Base-by-base conservation (phyloP, 257 asterid genomes). In the Ajuga chamaepitys region DNA sequence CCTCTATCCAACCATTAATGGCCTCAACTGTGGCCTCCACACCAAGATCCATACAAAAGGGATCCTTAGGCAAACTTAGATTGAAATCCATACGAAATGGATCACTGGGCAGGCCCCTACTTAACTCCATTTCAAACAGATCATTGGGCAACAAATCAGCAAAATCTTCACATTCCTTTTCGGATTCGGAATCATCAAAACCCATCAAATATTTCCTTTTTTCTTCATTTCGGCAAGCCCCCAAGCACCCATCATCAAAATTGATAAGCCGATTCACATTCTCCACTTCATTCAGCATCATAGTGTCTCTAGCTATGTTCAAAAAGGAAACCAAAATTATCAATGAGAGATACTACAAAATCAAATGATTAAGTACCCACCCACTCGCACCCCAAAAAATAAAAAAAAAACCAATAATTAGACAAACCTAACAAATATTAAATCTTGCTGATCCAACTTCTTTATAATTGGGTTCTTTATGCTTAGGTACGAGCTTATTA, bases 121-220 rank as follows among this genome's bases (percentile, higher is more conserved):
- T 52, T 45, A 78, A 45, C 68, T 57, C 77, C 79, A 76, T 73
- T 1, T 34, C 83, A 73, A 86, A 89, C 9, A 94, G 95, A 77
- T 89, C 94, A 37, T 12, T 52, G 3, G 95, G 97, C 75, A 90
- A 81, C 66, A 81, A 50, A 81, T 81, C 83, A 76, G 55, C 86
- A 63, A 87, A 68, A 79, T 85, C 80, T 24, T 54, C 75, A 64
- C 66, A 70, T 32, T 59, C 69, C 66, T 80, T 74, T 26, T 77
- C 85, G 52, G 66, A 41, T 77, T 65, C 67, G 54, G 51, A 75
- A 60, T 56, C 74, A 34, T 59, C 77, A 54, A 58, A 69, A 30
- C 75, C 67, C 37, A 72, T 62, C 57, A 70, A 62, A 34, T 55
- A 55, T 13, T 46, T 60, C 8, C 47, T n/a, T 24, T 50, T 46